Base-by-base conservation (phyloP, 2,329 filamentous ascomycete species). In the Intubia oerlemansii region DNA sequence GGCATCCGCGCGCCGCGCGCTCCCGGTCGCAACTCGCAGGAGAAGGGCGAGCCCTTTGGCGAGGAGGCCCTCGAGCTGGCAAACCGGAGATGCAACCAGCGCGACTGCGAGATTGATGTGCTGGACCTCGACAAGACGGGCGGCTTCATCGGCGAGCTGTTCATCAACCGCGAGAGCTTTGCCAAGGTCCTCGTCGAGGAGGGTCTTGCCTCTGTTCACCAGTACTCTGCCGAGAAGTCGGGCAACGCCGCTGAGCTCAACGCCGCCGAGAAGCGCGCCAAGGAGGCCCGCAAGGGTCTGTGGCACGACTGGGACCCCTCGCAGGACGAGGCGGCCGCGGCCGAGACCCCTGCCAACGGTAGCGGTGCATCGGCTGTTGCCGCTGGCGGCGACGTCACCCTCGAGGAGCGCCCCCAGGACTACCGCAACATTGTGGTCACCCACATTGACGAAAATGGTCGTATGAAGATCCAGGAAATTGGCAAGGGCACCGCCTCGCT, bases 291-390 rank as follows among this genome's bases (percentile, higher is more conserved):
- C 35, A 92, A 84, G 56, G 80, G 79, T 26, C 49, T 95, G 39
- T 98, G 88, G 85, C 72, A 85, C 38, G 72, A 91, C 53, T 95
- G 81, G 69, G 82, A 93, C 46, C 85, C 88, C 7, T 80, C 75
- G 18, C 70, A 88, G 46, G 85, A 93, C 23, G 68, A 66, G 35
- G 63, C 59, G 20, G 60, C 62, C 24, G 54, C 57, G 5, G 57
- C 51, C 27, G 51, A 59, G 12, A 66, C 72, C 33, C 36, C 20
- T 44, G 16, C 67, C 73, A 34, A 36, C 45, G 20, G 50, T n/a
- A 18, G 25, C 10, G 19, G 14, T 2, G 58, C 60, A 33, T 50
- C 60, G 10, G 56, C 64, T n/a, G 54, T 54, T 9, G 10, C 32
- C 5, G 25, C 21, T 23, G 24, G 20, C 8, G 66, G 73, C 32